phyloP scores from a whole-genome alignment of 2,329 filamentous ascomycete genomes.

The Cladosporium sp. region DNA sequence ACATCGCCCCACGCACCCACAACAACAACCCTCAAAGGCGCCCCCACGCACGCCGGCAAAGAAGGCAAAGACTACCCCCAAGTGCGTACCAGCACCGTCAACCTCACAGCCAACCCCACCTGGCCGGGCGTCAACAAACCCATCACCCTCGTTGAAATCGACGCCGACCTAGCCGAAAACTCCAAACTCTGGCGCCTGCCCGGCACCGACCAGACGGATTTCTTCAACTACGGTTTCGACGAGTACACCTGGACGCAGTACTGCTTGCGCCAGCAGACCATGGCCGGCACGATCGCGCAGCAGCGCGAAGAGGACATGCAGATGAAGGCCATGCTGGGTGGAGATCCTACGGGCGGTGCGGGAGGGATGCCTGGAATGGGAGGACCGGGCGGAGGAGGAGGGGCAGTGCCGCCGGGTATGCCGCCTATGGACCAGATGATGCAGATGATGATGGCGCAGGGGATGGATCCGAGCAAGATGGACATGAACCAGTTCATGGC shows the following conservation, averaged over 20 bases:
- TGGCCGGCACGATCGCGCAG: conserved; percentile 71
- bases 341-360: conserved; percentile 25
- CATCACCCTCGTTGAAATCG: conserved; percentile 54
- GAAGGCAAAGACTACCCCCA: conserved; percentile 62
- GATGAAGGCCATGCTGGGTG: conserved; percentile 55
- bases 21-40: conserved; percentile 2
- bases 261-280: conserved; percentile 76
- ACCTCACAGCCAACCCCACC: conserved; percentile 66
- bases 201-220: conserved; percentile 90
- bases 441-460: conserved; percentile 54
- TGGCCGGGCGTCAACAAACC: conserved; percentile 66
- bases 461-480: conserved; percentile 49
- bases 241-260: conserved; percentile 98
- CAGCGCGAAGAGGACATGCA: conserved; percentile 69
- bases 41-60: conserved; percentile 43
- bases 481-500: conserved; percentile 53
- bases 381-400: conserved; percentile 35
- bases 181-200: conserved; percentile 95
- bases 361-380: conserved; percentile 34
- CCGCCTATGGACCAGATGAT: conserved; percentile 54
- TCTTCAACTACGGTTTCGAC: conserved; percentile 99
- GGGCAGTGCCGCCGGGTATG: conserved; percentile 34
- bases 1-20: neutral
- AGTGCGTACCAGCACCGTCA: conserved; percentile 70
- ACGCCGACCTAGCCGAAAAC: conserved; percentile 56